Base-by-base conservation (phyloP, 257 asterid species). In the Plectranthus barbatus region DNA sequence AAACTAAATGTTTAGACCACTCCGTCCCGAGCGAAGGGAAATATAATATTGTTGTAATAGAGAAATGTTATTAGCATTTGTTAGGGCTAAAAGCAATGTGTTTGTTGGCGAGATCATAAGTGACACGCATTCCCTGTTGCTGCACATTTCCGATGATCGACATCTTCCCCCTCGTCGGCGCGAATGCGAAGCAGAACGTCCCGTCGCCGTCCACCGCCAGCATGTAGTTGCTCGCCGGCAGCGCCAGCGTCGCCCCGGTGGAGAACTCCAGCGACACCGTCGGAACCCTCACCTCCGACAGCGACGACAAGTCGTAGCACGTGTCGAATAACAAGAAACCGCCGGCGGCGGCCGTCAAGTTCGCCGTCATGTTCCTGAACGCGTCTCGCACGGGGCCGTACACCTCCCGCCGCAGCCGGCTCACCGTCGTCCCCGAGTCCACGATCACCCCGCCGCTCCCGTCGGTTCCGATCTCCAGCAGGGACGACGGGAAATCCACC, bases 401-500 rank as follows among this genome's bases (percentile, higher is more conserved):
- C 1, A 85, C 96, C 49, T 39, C 76, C 26, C 74, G 19, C 67
- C 65, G 76, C 14, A 88, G 49, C 82, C 96, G 76, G 5, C 94
- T 88, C 70, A 91, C 86, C 48, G 96, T 88, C 51, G 98, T 91
- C 2, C 98, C 96, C 4, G 98, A 91, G 67, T 91, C 98, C 0
- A 91, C 80, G 46, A 91, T 86, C 62, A 88, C 82, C 1, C 98
- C 98, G 0, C 96, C 96, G 11, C 75, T 75, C 0, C 98, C 96
- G 40, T 73, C 62, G 0, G 41, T 7, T 20, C 76, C 78, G 20
- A 91, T 53, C 1, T 53, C 77, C 19, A 91, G 77, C 7, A 64
- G 33, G 0, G 76, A 54, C 19, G 75, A 9, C 17, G 89, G 82
- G 5, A 88, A 46, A 0, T 33, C 4, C 2, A 91, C 48, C 62